Evolutionary conservation across 2,329 filamentous ascomycete genomes (phyloP).

Genomic region (Fusarium miscanthi): DNA sequence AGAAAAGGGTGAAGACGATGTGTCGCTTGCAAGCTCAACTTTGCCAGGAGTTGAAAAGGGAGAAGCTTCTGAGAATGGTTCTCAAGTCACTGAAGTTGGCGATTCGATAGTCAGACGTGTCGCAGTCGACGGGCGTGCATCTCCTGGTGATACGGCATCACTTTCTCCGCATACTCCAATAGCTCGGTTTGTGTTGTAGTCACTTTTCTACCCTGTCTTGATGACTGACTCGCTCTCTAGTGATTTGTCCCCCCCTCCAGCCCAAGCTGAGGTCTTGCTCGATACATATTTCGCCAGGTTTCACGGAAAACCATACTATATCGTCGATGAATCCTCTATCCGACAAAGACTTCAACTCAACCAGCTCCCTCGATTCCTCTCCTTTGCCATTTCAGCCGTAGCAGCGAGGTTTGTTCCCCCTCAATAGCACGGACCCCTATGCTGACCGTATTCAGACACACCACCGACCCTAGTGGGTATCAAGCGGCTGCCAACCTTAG

Average conservation of each 20-base stretch:
- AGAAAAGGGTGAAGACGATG: slow-evolving; percentile 65
- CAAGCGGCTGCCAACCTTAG: slow-evolving; percentile 75
- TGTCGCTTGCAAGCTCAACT: slow-evolving; percentile 41
- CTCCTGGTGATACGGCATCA: slow-evolving; percentile 39
- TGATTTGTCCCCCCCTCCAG: slow-evolving; percentile 57
- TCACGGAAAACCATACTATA: slow-evolving; percentile 84
- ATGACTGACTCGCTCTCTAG: slow-evolving; percentile 47
- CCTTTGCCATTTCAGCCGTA: slow-evolving; percentile 70
- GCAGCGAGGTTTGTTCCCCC: slow-evolving; percentile 64
- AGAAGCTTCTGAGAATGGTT: slow-evolving; percentile 43
- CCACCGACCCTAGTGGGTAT: slow-evolving; percentile 73
- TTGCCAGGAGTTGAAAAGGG: slow-evolving; percentile 31
- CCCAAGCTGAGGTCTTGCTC: slow-evolving; percentile 72
- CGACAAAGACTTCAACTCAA: slow-evolving; percentile 77
- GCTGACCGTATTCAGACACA: slow-evolving; percentile 62
- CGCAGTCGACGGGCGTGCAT: slow-evolving; percentile 51
- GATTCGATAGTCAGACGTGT: slow-evolving; percentile 57
- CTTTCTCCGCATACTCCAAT: slow-evolving; percentile 44
- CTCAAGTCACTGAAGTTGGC: slow-evolving; percentile 31
- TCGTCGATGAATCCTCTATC: slow-evolving; percentile 80
- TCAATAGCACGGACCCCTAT: background rate
- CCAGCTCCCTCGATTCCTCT: slow-evolving; percentile 68
- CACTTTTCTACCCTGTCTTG: background rate
- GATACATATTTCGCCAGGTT: slow-evolving; percentile 84
- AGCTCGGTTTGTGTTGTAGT: slow-evolving; percentile 32